Percentiles rank a stretch among this genome's conserved stretches.
Conservation (phyloP, 345 rosid species). For the Kandelia obovata region DNA sequence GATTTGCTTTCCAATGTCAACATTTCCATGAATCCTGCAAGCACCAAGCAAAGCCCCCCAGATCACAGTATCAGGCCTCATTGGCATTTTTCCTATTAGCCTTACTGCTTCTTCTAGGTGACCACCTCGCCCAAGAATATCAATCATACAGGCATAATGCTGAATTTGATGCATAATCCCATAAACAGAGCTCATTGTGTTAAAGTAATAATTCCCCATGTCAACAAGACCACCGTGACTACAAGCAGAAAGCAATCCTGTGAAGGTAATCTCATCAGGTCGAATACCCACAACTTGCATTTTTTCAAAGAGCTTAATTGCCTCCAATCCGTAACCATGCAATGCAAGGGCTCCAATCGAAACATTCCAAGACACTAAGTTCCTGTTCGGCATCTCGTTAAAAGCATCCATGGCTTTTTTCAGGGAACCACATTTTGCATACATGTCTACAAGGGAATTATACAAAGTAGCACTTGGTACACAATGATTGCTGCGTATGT, state of each 20-base stretch:
- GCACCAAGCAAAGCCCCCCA: slow-evolving; percentile 60
- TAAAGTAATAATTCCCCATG: slow-evolving; percentile 42
- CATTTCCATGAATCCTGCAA: slow-evolving; percentile 40
- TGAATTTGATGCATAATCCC: neutral
- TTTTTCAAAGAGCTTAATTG: slow-evolving; percentile 38
- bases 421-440: slow-evolving; percentile 45
- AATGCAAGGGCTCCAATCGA: slow-evolving; percentile 25
- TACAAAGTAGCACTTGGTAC: slow-evolving; percentile 25
- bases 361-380: slow-evolving; percentile 55
- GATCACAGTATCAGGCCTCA: slow-evolving; percentile 37
- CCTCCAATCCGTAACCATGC: slow-evolving; percentile 45
- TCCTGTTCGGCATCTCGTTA: slow-evolving; percentile 29
- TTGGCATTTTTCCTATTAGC: slow-evolving; percentile 29
- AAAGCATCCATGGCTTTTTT: slow-evolving; percentile 41
- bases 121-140: slow-evolving; percentile 58
- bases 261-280: slow-evolving; percentile 44
- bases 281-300: slow-evolving; percentile 35
- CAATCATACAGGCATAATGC: slow-evolving; percentile 36
- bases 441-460: slow-evolving; percentile 48
- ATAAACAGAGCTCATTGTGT: slow-evolving; percentile 26
- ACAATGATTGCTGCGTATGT: slow-evolving; percentile 23
- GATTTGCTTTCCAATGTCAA: slow-evolving; percentile 49
- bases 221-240: slow-evolving; percentile 51
- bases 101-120: slow-evolving; percentile 38
- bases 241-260: slow-evolving; percentile 48